A percentile compares a stretch with the other conserved stretches of the same genome.
These are phyloP conservation scores for Crithidia acanthocephali DNA, from an alignment of 208 protist genomes.

Conservation along the genomic window DNA sequence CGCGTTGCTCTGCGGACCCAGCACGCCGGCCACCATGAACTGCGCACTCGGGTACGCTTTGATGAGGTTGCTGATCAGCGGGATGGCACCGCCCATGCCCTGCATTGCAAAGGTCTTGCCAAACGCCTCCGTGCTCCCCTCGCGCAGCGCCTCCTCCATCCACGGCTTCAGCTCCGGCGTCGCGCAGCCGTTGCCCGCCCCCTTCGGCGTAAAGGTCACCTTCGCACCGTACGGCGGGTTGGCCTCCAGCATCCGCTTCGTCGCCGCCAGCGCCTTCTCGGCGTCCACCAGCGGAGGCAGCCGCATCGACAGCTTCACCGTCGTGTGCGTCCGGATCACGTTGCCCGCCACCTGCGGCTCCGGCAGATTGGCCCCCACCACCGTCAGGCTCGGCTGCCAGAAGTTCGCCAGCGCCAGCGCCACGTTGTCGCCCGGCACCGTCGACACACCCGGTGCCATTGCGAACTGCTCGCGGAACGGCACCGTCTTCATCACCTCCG, in stretches of 20 bases:
- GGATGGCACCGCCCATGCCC: conserved; percentile 93
- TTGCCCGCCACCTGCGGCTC: conserved; percentile 86
- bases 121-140: conserved; percentile 81
- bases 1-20: conserved; percentile 92
- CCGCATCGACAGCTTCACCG: conserved; percentile 94
- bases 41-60: conserved; percentile 91
- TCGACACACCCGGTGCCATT: conserved; percentile 39
- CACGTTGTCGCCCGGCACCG: conserved; percentile 58
- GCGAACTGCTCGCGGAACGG: conserved; percentile 72
- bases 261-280: conserved; percentile 37
- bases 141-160: conserved; percentile 71
- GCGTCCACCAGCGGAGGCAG: conserved; percentile 87
- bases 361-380: conserved; percentile 93
- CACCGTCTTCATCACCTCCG: conserved; percentile 60
- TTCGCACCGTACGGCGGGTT: conserved; percentile 93
- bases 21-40: conserved; percentile 94
- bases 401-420: conserved; percentile 88
- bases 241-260: conserved; percentile 80
- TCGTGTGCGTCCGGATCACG: conserved; percentile 90
- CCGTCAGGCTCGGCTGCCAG: conserved; percentile 93
- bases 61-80: conserved; percentile 94
- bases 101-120: conserved; percentile 70
- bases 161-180: conserved; percentile 83
- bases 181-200: conserved; percentile 82
- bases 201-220: conserved; percentile 76